Base-by-base conservation (phyloP, 495 filamentous ascomycete genomes). In the Echria macrotheca region DNA sequence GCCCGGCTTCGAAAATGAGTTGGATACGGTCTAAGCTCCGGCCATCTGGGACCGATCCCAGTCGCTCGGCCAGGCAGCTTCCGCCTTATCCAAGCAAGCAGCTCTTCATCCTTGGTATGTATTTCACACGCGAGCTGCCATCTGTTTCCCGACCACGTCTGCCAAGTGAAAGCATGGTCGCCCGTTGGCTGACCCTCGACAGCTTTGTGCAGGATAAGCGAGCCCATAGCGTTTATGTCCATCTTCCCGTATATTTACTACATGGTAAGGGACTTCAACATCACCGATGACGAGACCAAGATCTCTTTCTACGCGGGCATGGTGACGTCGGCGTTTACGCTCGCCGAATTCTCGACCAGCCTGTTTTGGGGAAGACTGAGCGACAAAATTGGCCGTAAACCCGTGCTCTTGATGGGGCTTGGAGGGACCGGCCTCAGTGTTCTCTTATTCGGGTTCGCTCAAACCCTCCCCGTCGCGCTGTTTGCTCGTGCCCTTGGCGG, bases 161-260 rank as follows among this genome's bases (percentile, higher is more conserved):
- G 31, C 29, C 44, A 17, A 10, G 11, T 14, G 14, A 11, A 26
- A 17, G 25, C 19, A n/a, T n/a, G 22, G 36, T 39, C 5, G 4
- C 7, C 0, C 17, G 5, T 14, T 19, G 7, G 49, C 71, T 79
- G 58, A 79, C 68, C 54, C 48, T 42, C 3, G 37, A 47, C 58
- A 97, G 93, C 91, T 26, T 68, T 95, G 54, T 94, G 89, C 63
- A 83, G 93, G 57, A 94, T 99, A 67, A 96, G 89, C 74, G 93
- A 99, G 67, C 93, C 93, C 38, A 96, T 99, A 66, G 94, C 93
- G 8, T 97, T 99, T 76, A 97, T 95, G 86, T 96, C 90, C 42
- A 96, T 99, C 56, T 97, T 99, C 62, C 94, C 93, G 3, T 99
- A 99, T 63, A 90, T 91, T 60, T 99, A 96, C 71, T 93, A 84